Conservation (phyloP, 208 protist species). For the Tetramitus jugosus region DNA sequence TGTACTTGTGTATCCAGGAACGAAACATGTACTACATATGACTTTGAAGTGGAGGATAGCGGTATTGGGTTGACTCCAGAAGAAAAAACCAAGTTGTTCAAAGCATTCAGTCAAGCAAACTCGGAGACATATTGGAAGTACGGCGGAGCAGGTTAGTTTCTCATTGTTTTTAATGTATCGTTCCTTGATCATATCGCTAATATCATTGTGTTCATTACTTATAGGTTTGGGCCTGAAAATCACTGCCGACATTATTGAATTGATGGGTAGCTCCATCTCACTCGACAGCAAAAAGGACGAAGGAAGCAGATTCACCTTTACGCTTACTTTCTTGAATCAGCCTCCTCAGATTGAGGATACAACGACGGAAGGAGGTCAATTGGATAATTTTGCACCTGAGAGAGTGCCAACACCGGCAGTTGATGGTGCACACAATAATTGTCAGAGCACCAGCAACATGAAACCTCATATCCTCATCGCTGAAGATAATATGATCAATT, state of each 20-base stretch:
- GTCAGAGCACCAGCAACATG: neutral
- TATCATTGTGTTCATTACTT: too few species aligned
- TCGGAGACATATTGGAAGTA: neutral
- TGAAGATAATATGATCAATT: neutral
- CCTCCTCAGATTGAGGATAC: neutral
- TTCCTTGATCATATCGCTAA: too few species aligned
- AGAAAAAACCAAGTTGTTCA: neutral
- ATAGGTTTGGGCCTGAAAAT: neutral
- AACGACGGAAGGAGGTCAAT: neutral
- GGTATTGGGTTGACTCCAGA: neutral
- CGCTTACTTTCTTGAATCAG: neutral
- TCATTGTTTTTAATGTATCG: too few species aligned
- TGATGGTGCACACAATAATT: too few species aligned
- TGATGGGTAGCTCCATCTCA: neutral
- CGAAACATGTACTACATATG: neutral
- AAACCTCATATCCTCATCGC: neutral
- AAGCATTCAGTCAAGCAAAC: neutral
- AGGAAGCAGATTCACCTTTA: neutral
- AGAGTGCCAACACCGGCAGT: neutral
- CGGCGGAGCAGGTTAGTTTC: too few species aligned
- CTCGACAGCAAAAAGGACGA: neutral
- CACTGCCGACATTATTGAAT: neutral
- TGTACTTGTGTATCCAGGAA: neutral
- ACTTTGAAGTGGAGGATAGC: neutral
- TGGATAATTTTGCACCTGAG: neutral